Conservation (phyloP, 257 asterid species). For the Penstemon barbatus region DNA sequence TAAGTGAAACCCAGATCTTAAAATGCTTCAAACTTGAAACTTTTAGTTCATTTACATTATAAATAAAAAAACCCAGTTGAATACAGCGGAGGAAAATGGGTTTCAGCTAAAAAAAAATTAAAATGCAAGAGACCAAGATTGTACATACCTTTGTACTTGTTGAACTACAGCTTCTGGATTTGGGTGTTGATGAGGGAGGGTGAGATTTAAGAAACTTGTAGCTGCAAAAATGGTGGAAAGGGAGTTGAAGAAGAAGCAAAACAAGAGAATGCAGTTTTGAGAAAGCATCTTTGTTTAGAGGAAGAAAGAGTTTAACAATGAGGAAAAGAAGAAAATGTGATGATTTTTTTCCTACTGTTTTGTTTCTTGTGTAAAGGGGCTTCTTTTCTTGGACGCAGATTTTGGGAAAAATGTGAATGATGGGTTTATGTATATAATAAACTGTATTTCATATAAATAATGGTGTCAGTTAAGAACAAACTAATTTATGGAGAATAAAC, state of each 20-base stretch:
- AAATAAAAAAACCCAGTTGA: constrained; percentile 24
- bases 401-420: constrained; percentile 36
- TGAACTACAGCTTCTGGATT: constrained; percentile 81
- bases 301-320: constrained; percentile 25
- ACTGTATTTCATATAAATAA: not conserved
- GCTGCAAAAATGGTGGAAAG: constrained; percentile 40
- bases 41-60: not conserved
- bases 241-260: constrained; percentile 42
- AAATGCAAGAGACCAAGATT: not conserved
- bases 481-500: no score
- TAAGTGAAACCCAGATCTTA: constrained; percentile 37
- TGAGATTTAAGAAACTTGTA: constrained; percentile 45
- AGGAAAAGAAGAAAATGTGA: constrained; percentile 30
- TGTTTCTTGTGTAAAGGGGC: constrained; percentile 42
- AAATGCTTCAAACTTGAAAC: constrained; percentile 27
- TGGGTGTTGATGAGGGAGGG: constrained; percentile 90
- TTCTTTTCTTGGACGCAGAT: constrained; percentile 41
- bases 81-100: no score
- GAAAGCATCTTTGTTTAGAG: constrained; percentile 49
- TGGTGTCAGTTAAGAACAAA: no score
- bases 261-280: constrained; percentile 42
- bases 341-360: constrained; percentile 24
- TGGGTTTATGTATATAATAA: not conserved
- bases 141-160: constrained; percentile 55
- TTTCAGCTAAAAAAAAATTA: constrained; percentile 14